A percentile compares a stretch with the other conserved stretches of the same genome.
These are phyloP conservation scores for Syzygium syzygioides DNA, from an alignment of 441 rosid species.

Conservation along the genomic window DNA sequence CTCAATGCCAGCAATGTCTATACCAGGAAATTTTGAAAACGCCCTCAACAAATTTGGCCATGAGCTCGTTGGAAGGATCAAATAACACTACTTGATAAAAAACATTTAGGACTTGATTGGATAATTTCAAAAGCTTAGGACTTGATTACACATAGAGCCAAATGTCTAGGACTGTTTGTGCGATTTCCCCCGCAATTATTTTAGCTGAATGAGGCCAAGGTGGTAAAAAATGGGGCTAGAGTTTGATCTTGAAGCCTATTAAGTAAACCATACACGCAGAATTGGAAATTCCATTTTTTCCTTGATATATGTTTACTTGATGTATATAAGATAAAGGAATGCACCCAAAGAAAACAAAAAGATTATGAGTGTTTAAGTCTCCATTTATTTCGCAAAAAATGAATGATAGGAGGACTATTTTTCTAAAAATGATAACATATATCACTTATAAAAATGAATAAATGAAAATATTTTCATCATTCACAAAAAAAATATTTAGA, in stretches of 20 bases:
- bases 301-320: not conserved
- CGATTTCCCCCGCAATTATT: not conserved
- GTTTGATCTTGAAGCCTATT: not conserved
- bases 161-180: not conserved
- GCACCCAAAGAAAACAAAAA: not conserved
- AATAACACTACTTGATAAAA: not conserved
- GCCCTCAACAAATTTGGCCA: not conserved
- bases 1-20: not conserved
- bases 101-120: not conserved
- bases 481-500: not conserved
- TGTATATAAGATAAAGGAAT: not conserved
- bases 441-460: not conserved
- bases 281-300: not conserved
- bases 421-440: not conserved
- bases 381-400: no score
- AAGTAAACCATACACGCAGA: not conserved
- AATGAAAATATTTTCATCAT: not conserved
- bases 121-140: not conserved
- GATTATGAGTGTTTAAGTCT: not conserved
- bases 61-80: not conserved
- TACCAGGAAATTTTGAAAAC: not conserved
- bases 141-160: not conserved
- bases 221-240: not conserved
- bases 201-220: not conserved
- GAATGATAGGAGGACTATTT: not conserved